phyloP scores from a whole-genome alignment of 768 basidiomycete species.

The Trametes sanguinea region DNA sequence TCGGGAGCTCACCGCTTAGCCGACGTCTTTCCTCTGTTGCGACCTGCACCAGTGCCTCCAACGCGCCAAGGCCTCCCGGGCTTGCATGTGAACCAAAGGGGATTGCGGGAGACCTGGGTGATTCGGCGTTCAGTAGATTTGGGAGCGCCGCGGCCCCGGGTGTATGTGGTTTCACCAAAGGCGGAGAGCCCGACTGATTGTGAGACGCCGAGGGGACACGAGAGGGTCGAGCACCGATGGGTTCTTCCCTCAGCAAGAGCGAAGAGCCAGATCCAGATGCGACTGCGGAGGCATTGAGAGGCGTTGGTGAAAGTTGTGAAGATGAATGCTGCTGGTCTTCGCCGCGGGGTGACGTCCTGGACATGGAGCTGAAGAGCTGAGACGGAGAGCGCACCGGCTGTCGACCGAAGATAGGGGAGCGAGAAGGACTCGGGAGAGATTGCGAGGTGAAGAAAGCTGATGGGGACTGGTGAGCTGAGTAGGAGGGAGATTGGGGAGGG shows the following conservation, averaged over 20 bases:
- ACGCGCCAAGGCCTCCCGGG: conserved; percentile 35
- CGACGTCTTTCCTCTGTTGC: conserved; percentile 66
- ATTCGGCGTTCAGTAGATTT: conserved; percentile 26
- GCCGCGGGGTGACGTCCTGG: neutral
- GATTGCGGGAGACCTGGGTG: conserved; percentile 27
- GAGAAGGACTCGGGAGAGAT: neutral
- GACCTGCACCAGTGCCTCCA: conserved; percentile 72
- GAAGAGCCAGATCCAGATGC: neutral
- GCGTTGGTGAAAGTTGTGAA: too few relatives aligned
- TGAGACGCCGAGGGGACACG: conserved; percentile 10
- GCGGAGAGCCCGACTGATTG: conserved; percentile 2
- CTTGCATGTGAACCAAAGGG: conserved; percentile 14
- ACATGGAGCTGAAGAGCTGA: conserved; percentile 2
- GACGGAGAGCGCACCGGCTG: conserved; percentile 10
- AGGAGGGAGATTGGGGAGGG: neutral
- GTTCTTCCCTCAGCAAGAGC: neutral
- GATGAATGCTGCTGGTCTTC: neutral
- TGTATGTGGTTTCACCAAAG: conserved; percentile 9
- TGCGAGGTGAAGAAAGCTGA: neutral
- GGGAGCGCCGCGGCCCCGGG: conserved; percentile 24
- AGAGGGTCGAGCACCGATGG: neutral
- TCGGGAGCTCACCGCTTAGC: conserved; percentile 38
- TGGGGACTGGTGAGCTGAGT: neutral
- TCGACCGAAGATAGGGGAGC: conserved; percentile 15
- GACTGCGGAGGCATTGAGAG: neutral